phyloP scores from a whole-genome alignment of 768 basidiomycete species.

The Russula dissimulans region DNA sequence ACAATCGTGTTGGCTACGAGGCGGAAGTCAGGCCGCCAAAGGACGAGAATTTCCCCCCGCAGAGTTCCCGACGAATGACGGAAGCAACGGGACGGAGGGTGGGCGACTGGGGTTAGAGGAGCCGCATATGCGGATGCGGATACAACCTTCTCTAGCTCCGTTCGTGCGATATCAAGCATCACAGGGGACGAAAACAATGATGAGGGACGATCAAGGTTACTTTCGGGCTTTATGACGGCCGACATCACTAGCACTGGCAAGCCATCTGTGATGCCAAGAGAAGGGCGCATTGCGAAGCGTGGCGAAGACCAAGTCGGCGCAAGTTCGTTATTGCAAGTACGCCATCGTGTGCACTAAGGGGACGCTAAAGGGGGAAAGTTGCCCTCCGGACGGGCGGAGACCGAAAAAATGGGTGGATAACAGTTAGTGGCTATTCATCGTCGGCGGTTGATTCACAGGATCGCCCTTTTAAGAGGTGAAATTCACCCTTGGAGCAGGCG shows the following conservation, averaged over 20 bases:
- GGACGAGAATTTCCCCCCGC: neutral
- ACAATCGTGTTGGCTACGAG: neutral
- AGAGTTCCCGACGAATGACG: neutral
- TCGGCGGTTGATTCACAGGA: no score
- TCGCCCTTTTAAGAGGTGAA: no score
- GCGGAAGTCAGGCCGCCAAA: conserved; percentile 14
- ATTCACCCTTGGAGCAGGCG: no score
- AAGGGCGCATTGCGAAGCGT: conserved; percentile 16
- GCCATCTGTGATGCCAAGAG: conserved; percentile 4
- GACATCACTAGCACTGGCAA: neutral
- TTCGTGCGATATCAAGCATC: conserved; percentile 46
- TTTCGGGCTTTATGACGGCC: conserved; percentile 9
- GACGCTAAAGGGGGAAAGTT: no score
- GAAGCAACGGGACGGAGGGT: neutral
- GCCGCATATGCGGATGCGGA: conserved; percentile 19
- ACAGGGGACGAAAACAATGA: conserved; percentile 4
- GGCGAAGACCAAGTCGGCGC: conserved; percentile 42
- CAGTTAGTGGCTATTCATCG: no score
- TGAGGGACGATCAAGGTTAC: conserved; percentile 13
- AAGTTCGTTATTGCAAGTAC: conserved; percentile 66
- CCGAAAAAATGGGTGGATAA: no score
- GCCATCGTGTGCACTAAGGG: conserved; percentile 45
- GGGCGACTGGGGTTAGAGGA: conserved; percentile 9
- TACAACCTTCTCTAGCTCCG: conserved; percentile 47
- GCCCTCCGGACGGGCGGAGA: no score